These are phyloP conservation scores for Coemansia sp. DNA, from an alignment of 371 early-diverging fungal genomes.

Conservation along the genomic window DNA sequence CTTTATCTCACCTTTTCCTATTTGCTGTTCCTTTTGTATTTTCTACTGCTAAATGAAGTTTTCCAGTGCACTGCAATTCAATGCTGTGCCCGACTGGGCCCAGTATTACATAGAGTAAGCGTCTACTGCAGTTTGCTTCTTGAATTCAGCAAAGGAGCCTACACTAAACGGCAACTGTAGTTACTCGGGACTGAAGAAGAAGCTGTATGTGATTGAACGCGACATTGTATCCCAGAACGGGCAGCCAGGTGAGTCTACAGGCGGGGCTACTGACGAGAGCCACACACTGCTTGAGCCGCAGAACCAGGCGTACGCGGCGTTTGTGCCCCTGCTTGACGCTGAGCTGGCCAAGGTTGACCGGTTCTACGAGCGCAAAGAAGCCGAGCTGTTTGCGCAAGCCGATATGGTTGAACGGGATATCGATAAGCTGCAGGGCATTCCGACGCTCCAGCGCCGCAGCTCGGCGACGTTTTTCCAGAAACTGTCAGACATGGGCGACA, in stretches of 20 bases:
- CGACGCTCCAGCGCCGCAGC: constrained; percentile 27
- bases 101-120: constrained; percentile 68
- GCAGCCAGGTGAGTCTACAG: constrained; percentile 1
- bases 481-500: constrained; percentile 19
- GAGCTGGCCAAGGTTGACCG: constrained; percentile 76
- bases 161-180: constrained; percentile 41
- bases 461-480: constrained; percentile 36
- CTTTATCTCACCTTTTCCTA: background rate
- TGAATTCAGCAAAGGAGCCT: background rate
- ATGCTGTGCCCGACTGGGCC: constrained; percentile 89
- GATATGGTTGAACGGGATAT: constrained; percentile 24
- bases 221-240: constrained; percentile 59
- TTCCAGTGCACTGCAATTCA: constrained; percentile 82
- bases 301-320: constrained; percentile 58
- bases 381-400: constrained; percentile 60
- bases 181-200: constrained; percentile 87
- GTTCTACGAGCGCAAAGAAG: constrained; percentile 83
- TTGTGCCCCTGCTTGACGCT: constrained; percentile 71
- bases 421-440: constrained; percentile 4
- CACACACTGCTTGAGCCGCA: constrained; percentile 36
- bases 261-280: constrained; percentile 19
- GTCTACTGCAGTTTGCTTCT: background rate
- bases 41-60: constrained; percentile 74
- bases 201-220: constrained; percentile 85
- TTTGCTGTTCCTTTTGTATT: background rate